Percentiles rank a stretch among this genome's conserved stretches.
phyloP scores from a whole-genome alignment of 2,329 filamentous ascomycete species.

The Lecanoromycetidae sp. region DNA sequence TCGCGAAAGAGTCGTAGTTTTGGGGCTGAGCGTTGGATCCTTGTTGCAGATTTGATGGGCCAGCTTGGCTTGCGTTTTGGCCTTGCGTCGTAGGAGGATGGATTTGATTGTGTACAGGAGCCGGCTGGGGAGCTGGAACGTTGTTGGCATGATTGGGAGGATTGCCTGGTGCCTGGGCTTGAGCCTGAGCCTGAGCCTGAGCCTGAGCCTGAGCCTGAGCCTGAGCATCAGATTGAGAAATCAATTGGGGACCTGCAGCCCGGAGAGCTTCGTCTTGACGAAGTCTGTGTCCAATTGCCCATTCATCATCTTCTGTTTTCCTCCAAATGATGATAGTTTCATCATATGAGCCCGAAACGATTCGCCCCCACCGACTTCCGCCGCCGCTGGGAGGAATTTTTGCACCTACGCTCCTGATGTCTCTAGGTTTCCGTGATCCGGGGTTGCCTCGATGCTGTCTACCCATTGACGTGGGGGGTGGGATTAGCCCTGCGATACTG shows the following conservation, averaged over 20 bases:
- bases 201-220: slow-evolving; percentile 7
- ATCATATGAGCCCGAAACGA: slow-evolving; percentile 93
- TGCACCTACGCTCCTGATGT: slow-evolving; percentile 69
- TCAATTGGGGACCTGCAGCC: slow-evolving; percentile 30
- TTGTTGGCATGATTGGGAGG: background rate
- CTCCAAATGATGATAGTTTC: slow-evolving; percentile 94
- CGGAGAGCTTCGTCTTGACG: slow-evolving; percentile 57
- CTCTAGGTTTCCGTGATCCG: slow-evolving; percentile 61
- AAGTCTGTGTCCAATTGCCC: slow-evolving; percentile 65
- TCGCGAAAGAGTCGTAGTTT: too few relatives aligned
- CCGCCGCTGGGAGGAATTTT: slow-evolving; percentile 85
- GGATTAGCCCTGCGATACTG: slow-evolving; percentile 34
- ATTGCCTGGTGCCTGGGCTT: background rate
- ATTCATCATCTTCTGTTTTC: slow-evolving; percentile 69
- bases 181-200: slow-evolving; percentile 4
- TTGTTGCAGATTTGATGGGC: too few relatives aligned
- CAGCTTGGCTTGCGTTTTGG: too few relatives aligned
- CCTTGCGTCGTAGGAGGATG: slow-evolving; percentile 9
- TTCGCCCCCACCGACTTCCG: slow-evolving; percentile 79
- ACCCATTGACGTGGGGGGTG: slow-evolving; percentile 32
- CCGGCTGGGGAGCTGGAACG: background rate
- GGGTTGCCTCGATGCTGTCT: slow-evolving; percentile 43
- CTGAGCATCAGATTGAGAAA: slow-evolving; percentile 14
- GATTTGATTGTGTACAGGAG: slow-evolving; percentile 2
- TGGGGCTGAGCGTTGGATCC: too few relatives aligned